Percentiles rank a stretch among this genome's conserved stretches.
Conservation (phyloP, 768 basidiomycete genomes). For the Amanita muscaria region DNA sequence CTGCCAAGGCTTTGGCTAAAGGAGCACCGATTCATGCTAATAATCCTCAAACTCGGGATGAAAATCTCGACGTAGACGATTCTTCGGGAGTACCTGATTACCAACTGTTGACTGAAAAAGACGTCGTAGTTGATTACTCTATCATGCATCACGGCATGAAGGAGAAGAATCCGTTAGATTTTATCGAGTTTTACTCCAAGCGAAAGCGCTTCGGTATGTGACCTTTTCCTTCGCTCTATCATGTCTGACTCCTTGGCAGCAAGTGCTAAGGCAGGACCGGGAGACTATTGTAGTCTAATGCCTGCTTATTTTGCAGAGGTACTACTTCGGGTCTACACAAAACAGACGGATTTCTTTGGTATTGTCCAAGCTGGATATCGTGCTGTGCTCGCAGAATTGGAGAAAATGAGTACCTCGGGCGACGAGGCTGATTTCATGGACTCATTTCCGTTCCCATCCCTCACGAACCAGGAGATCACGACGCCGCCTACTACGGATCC, state of each 20-base stretch:
- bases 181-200: conserved; percentile 70
- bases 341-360: conserved; percentile 46
- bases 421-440: conserved; percentile 6
- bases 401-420: conserved; percentile 18
- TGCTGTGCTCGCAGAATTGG: conserved; percentile 25
- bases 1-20: conserved; percentile 12
- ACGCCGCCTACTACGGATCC: conserved; percentile 30
- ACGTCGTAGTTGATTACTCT: conserved; percentile 58
- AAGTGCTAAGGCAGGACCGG: conserved; percentile 34
- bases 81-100: conserved; percentile 10
- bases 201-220: conserved; percentile 44
- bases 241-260: conserved; percentile 21
- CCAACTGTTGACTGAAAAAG: conserved; percentile 28
- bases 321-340: conserved; percentile 62
- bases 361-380: conserved; percentile 66
- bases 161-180: conserved; percentile 58
- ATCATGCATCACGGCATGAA: conserved; percentile 75
- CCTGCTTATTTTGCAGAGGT: conserved; percentile 62
- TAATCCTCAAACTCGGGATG: conserved; percentile 4
- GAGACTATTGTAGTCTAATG: conserved; percentile 57
- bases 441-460: background rate
- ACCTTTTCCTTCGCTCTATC: background rate
- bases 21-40: background rate
- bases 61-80: conserved; percentile 17
- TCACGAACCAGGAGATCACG: conserved; percentile 3